Conservation (phyloP, 257 asterid genomes). For the Dorcoceras hygrometricum region DNA sequence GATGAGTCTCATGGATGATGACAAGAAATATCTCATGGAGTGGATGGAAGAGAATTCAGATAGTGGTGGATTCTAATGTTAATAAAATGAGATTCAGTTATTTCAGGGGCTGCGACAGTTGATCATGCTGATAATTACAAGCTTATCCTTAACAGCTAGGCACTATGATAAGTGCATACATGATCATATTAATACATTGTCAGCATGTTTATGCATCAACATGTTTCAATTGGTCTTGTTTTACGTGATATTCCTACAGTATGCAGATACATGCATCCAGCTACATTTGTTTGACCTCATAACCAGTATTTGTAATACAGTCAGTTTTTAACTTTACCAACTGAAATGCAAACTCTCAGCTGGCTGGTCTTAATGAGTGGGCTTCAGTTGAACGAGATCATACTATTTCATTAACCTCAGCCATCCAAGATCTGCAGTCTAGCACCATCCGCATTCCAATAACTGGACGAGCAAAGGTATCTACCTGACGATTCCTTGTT, state of each 20-base stretch:
- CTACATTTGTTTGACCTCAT: neutral
- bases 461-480: conserved; percentile 79
- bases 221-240: conserved; percentile 1
- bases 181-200: neutral
- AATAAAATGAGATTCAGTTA: conserved; percentile 9
- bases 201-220: neutral
- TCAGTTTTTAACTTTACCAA: conserved; percentile 23
- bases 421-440: conserved; percentile 72
- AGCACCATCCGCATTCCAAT: conserved; percentile 79
- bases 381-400: conserved; percentile 70
- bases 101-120: neutral
- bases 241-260: neutral
- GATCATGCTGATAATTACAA: neutral
- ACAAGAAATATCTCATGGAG: neutral
- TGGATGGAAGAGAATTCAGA: neutral
- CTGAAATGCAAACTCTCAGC: conserved; percentile 45
- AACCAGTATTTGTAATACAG: conserved; percentile 10
- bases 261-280: neutral
- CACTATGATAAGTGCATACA: neutral
- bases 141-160: conserved; percentile 1
- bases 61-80: neutral
- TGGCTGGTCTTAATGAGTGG: conserved; percentile 72
- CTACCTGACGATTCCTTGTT: conserved; percentile 17
- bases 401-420: conserved; percentile 52
- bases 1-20: conserved; percentile 5